phyloP scores from a whole-genome alignment of 2,329 filamentous ascomycete species.

The Zymoseptoria pseudotritici region DNA sequence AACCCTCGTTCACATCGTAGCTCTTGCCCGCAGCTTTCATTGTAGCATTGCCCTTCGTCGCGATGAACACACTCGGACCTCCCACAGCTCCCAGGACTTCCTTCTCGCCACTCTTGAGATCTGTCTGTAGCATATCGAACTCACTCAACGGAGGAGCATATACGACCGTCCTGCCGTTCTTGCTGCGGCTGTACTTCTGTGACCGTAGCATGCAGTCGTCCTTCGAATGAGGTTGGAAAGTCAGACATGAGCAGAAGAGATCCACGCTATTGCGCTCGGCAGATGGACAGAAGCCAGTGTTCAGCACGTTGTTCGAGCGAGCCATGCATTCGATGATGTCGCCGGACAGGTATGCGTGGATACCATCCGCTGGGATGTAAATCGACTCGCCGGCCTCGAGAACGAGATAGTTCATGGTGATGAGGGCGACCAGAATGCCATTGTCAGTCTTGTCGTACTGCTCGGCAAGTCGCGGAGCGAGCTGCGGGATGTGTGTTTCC shows the following conservation, averaged over 20 bases:
- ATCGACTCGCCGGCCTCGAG: conserved; percentile 60
- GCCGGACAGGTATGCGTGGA: conserved; percentile 65
- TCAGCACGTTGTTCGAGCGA: conserved; percentile 65
- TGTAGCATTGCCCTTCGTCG: conserved; percentile 51
- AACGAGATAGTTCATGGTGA: conserved; percentile 67
- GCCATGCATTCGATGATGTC: conserved; percentile 78
- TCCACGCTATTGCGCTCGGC: conserved; percentile 58
- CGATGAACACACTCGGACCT: conserved; percentile 58
- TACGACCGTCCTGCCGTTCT: conserved; percentile 53
- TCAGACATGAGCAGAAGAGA: conserved; percentile 55
- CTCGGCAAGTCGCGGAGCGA: conserved; percentile 56
- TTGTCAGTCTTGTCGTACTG: conserved; percentile 60
- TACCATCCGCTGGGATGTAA: conserved; percentile 65
- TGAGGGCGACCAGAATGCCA: conserved; percentile 59
- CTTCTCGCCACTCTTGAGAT: conserved; percentile 49
- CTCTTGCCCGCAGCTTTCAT: conserved; percentile 49
- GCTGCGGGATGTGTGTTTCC: conserved; percentile 53
- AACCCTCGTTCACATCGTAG: conserved; percentile 53
- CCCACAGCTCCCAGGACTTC: conserved; percentile 50
- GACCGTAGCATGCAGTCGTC: conserved; percentile 51
- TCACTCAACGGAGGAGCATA: conserved; percentile 64
- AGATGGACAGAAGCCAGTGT: conserved; percentile 64
- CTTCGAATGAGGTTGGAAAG: conserved; percentile 54
- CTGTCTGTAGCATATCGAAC: conserved; percentile 60
- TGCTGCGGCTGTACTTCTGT: conserved; percentile 44